phyloP scores from a whole-genome alignment of 2,329 filamentous ascomycete genomes.

The Lachnellula cervina region DNA sequence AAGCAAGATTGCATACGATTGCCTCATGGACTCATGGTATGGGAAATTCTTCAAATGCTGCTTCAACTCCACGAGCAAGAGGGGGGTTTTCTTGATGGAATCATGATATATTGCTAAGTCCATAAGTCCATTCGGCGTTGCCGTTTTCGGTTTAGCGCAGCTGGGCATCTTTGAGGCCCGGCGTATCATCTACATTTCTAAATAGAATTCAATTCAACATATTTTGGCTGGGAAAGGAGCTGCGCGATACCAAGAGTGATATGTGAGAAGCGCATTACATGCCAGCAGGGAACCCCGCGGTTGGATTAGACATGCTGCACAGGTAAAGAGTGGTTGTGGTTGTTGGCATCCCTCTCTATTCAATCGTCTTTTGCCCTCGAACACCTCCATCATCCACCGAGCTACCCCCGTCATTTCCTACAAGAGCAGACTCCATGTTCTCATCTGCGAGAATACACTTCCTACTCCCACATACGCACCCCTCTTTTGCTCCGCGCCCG shows the following conservation, averaged over 20 bases:
- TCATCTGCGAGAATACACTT: conserved; percentile 16
- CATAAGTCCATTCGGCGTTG: background rate
- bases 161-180: background rate
- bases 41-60: background rate
- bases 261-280: conserved; percentile 21
- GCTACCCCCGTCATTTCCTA: conserved; percentile 13
- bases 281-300: conserved; percentile 13
- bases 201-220: conserved; percentile 27
- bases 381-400: conserved; percentile 11
- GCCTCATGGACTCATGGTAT: no score
- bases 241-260: conserved; percentile 24
- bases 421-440: conserved; percentile 23
- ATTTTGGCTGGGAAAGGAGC: conserved; percentile 20
- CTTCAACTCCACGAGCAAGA: background rate
- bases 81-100: background rate
- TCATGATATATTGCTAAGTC: background rate
- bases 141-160: background rate
- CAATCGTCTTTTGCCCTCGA: conserved; percentile 11
- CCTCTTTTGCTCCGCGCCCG: background rate
- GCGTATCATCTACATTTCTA: conserved; percentile 14
- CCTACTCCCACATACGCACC: conserved; percentile 4
- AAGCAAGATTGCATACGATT: no score
- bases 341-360: conserved; percentile 16
- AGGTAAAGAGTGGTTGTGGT: conserved; percentile 16
- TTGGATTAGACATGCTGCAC: conserved; percentile 18